A percentile compares a stretch with the other conserved stretches of the same genome.
phyloP scores from a whole-genome alignment of 345 rosid genomes.

The Passiflora organensis region DNA sequence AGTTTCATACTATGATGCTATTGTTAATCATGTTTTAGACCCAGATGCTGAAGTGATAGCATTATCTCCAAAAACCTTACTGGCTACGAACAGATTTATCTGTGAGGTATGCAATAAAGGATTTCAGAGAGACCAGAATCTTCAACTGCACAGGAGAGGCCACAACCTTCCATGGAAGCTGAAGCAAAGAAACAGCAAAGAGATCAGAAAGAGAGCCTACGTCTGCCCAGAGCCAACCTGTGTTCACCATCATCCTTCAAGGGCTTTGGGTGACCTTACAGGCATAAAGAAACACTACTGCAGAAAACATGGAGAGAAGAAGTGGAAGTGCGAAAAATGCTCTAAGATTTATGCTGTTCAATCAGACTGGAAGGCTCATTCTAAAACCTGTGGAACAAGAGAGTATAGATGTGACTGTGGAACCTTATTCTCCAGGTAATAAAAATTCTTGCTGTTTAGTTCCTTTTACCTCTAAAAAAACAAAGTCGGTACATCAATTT shows the following conservation, averaged over 20 bases:
- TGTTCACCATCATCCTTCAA: constrained; percentile 86
- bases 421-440: constrained; percentile 80
- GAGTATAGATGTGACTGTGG: constrained; percentile 98
- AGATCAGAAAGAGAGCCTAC: constrained; percentile 55
- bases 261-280: constrained; percentile 93
- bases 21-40: constrained; percentile 35
- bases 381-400: constrained; percentile 89
- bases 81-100: constrained; percentile 81
- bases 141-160: constrained; percentile 92
- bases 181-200: constrained; percentile 62
- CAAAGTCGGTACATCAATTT: constrained; percentile 1
- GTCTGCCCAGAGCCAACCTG: constrained; percentile 78
- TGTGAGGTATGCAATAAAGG: constrained; percentile 98
- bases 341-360: constrained; percentile 92
- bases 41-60: constrained; percentile 92
- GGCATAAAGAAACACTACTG: constrained; percentile 93
- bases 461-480: background rate
- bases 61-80: constrained; percentile 71
- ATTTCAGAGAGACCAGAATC: constrained; percentile 91
- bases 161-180: constrained; percentile 97
- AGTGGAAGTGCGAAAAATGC: constrained; percentile 96
- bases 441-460: background rate
- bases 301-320: constrained; percentile 91
- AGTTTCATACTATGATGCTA: background rate
- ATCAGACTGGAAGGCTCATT: constrained; percentile 96